These are phyloP conservation scores for Saccharomyces hybrid DNA, from an alignment of 1,139 yeast species.

Conservation along the genomic window DNA sequence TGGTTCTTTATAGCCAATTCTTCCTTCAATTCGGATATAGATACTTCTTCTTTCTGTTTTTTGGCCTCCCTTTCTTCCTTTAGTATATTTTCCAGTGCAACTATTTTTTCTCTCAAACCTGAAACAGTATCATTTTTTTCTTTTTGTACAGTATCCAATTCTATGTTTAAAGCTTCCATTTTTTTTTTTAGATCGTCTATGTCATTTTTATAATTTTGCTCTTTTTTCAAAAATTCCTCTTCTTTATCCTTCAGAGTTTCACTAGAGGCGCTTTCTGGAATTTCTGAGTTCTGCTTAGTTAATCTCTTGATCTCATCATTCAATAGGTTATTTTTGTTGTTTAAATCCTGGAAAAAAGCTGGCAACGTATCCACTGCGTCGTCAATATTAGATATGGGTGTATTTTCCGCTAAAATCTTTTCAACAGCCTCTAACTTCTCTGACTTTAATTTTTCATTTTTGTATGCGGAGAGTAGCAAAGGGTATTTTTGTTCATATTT, in stretches of 20 bases:
- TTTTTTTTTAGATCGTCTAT: slow-evolving; percentile 5
- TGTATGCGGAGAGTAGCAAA: slow-evolving; percentile 70
- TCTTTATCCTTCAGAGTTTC: slow-evolving; percentile 4
- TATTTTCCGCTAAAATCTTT: slow-evolving; percentile 62
- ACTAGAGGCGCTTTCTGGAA: slow-evolving; percentile 2
- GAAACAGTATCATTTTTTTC: neutral
- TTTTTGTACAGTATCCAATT: slow-evolving; percentile 1
- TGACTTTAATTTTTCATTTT: slow-evolving; percentile 63
- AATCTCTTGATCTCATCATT: slow-evolving; percentile 37
- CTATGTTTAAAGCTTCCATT: slow-evolving; percentile 1
- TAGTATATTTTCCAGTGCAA: slow-evolving; percentile 7
- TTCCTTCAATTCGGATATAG: neutral
- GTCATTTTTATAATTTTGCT: slow-evolving; percentile 13
- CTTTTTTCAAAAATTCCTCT: slow-evolving; percentile 10
- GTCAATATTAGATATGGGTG: slow-evolving; percentile 69
- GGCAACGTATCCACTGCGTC: slow-evolving; percentile 54
- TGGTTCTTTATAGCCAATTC: neutral
- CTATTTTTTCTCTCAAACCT: slow-evolving; percentile 2
- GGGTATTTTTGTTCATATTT: slow-evolving; percentile 92
- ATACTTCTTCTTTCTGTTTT: slow-evolving; percentile 17
- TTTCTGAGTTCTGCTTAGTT: slow-evolving; percentile 18
- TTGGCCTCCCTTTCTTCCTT: slow-evolving; percentile 15
- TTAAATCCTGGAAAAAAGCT: slow-evolving; percentile 61
- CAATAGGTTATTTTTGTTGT: slow-evolving; percentile 50
- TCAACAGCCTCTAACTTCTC: slow-evolving; percentile 63